These are phyloP conservation scores for Fusarium citri DNA, from an alignment of 2,329 filamentous ascomycete species.

Conservation along the genomic window DNA sequence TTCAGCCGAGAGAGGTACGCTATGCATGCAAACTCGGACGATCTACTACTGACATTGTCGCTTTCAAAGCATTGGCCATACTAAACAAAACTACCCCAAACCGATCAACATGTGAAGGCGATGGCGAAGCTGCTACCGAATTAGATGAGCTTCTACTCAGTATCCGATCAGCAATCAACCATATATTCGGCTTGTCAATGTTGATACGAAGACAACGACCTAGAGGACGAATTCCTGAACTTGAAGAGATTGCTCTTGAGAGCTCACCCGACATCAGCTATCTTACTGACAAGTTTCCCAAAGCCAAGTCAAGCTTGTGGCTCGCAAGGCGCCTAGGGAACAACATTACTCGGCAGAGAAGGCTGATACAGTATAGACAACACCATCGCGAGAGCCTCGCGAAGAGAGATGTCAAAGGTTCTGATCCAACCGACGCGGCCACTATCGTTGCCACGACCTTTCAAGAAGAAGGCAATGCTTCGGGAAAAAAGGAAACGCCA, in stretches of 20 bases:
- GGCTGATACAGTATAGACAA: neutral
- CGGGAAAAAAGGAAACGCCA: fast-evolving
- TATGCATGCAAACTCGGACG: too few species aligned
- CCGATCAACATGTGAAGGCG: neutral
- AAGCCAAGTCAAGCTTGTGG: neutral
- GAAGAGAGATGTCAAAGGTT: neutral
- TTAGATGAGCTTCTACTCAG: neutral
- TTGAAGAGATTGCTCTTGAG: neutral
- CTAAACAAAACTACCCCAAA: neutral
- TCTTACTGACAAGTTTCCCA: neutral
- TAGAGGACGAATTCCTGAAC: neutral
- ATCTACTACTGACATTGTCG: too few species aligned
- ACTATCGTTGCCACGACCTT: neutral
- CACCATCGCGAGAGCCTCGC: neutral
- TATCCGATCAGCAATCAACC: neutral
- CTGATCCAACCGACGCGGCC: fast-evolving
- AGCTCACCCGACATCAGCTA: neutral
- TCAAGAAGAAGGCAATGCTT: neutral
- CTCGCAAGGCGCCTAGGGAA: neutral
- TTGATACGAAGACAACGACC: neutral
- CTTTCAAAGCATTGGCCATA: neutral
- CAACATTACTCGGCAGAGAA: neutral
- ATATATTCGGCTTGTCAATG: neutral
- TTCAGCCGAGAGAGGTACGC: neutral
- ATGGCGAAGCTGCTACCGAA: neutral